Base-by-base conservation (phyloP, 179 eudicot genomes). In the Spinacia oleracea region DNA sequence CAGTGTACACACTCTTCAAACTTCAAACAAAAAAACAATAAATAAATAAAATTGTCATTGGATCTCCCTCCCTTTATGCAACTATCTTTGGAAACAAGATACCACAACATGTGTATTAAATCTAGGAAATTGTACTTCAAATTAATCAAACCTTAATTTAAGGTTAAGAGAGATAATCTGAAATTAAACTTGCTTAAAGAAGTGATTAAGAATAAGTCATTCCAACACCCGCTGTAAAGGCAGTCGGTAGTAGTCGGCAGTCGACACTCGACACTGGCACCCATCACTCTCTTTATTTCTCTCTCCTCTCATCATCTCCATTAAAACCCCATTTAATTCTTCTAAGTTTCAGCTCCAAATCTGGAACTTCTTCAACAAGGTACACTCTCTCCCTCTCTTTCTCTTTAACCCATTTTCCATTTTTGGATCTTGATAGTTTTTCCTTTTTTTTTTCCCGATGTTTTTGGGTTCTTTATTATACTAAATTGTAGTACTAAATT, bases 371-470 rank as follows among this genome's bases (percentile, higher is more conserved):
- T 75, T 40, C 32, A 5, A 53, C 59, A 42, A 60, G 75, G 71
- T 80, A 29, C 69, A 12, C 14, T 48, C 48, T 63, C 32, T 48
- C 25, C 58, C 42, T 73, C 4, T 15, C 42, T 73, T 1, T 15
- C 29, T 58, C n/a, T 68, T 20, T 58, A 31, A 16, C 69, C 45
- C 38, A 18, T 70, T 69, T 78, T 77, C 55, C 4, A 20, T 75
- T 69, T 21, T 34, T 56, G 48, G 77, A 72, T 79, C 51, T 72
- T 34, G 72, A 38, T 79, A 2, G 9, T 70, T 78, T 42, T 73
- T 70, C 42, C 11, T 79, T 25, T 21, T 53, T 34, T 29, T 38
- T 31, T n/a, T n/a, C n/a, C 5, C 12, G 20, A 8, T 1, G 20
- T 20, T 72, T 73, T 55, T 46, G 27, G 7, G 56, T 46, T 70